Conservation (phyloP, 1,284 basidiomycete genomes). For the Cutaneotrichosporon sp. region DNA sequence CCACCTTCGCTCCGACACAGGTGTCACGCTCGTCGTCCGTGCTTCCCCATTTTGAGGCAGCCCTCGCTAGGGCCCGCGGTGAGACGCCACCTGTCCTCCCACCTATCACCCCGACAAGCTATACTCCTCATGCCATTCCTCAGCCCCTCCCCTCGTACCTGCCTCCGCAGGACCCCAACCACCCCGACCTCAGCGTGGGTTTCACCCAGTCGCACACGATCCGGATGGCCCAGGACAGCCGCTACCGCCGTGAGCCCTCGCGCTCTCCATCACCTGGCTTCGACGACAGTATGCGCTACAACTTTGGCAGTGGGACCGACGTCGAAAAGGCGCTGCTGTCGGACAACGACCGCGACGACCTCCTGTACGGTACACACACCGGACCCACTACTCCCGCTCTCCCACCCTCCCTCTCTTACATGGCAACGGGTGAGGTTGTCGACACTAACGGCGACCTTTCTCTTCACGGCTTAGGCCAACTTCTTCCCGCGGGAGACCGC, state of each 20-base stretch:
- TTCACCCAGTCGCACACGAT: constrained; percentile 37
- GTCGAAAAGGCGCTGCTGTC: constrained; percentile 40
- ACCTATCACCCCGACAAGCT: neutral
- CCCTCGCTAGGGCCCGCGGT: constrained; percentile 35
- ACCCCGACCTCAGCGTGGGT: constrained; percentile 42
- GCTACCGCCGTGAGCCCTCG: constrained; percentile 25
- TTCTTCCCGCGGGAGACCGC: constrained; percentile 4
- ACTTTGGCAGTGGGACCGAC: constrained; percentile 21
- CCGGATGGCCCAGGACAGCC: constrained; percentile 28
- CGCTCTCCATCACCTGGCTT: constrained; percentile 40
- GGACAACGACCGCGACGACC: constrained; percentile 16
- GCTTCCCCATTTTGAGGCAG: constrained; percentile 46
- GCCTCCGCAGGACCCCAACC: constrained; percentile 45
- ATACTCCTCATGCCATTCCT: neutral
- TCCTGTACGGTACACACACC: neutral
- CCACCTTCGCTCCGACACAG: constrained; percentile 2
- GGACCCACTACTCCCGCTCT: constrained; percentile 8
- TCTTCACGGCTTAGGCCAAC: constrained; percentile 2
- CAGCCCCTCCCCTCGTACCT: constrained; percentile 42
- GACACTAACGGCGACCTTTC: constrained; percentile 26
- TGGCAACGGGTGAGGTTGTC: neutral
- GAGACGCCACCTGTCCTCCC: constrained; percentile 11
- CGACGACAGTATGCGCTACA: constrained; percentile 27
- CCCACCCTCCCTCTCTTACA: constrained; percentile 9
- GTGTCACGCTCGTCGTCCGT: constrained; percentile 8